phyloP scores from a whole-genome alignment of 148 eudicot species.

The Rhododendron ovatum region DNA sequence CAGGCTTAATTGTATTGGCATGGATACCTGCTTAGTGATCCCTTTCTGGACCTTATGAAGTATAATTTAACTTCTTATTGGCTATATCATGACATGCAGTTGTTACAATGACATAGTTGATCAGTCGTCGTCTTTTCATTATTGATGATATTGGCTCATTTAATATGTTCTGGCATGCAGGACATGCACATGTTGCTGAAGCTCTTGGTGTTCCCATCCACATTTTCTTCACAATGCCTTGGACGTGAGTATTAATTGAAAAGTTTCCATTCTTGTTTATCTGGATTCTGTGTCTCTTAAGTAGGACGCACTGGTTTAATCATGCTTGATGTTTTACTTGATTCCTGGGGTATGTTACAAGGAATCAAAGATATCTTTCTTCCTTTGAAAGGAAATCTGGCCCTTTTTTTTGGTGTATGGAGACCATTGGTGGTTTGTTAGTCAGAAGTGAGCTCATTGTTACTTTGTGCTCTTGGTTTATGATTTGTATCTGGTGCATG shows the following conservation, averaged over 20 bases:
- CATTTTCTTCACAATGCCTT: slow-evolving; percentile 94
- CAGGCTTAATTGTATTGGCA: background rate
- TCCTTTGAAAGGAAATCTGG: background rate
- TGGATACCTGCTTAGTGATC: background rate
- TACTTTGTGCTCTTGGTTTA: background rate
- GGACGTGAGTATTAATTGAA: slow-evolving; percentile 67
- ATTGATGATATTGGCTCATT: background rate
- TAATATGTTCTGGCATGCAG: slow-evolving; percentile 36
- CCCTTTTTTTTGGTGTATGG: background rate
- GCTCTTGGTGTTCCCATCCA: slow-evolving; percentile 91
- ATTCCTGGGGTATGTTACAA: background rate
- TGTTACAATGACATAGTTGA: background rate
- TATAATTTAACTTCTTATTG: background rate
- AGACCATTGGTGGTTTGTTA: background rate
- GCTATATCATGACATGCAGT: background rate
- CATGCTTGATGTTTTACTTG: background rate
- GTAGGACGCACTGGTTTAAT: background rate
- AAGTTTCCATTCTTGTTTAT: slow-evolving; percentile 6
- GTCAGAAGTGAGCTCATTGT: background rate
- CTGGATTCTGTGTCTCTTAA: slow-evolving; percentile 4
- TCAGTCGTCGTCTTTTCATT: background rate
- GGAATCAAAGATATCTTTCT: background rate
- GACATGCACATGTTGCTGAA: slow-evolving; percentile 93
- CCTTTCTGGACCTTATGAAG: background rate
- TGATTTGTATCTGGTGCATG: background rate